Evolutionary conservation across 108 stramenopile genomes (phyloP), one percentile per base, ranked within the genome.

Genomic region (Tribonema minus): DNA sequence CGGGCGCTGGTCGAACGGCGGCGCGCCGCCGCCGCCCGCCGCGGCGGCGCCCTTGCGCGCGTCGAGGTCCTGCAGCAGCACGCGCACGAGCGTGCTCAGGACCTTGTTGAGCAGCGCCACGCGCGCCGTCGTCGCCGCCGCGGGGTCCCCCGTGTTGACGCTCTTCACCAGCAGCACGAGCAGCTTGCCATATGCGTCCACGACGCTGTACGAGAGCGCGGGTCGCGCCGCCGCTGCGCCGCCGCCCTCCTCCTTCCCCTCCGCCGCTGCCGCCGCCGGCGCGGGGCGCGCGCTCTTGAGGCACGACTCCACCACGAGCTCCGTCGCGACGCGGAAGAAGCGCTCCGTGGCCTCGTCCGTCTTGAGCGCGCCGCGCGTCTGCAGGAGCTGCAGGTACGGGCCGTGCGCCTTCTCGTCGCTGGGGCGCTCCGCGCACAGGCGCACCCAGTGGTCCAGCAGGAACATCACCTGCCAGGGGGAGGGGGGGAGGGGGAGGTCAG

Each of bases 391-490:
- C 31, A 99, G 83, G 79, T 90, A 97, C 68, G 94, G 93, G 15
- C 86, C 81, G 64, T 91, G 71, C n/a, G 87, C 87, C 75, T 93
- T 93, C 74, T 98, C 96, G 78, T 89, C 93, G 20, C 88, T 83
- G 0, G 87, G 70, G 3, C 26, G 34, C 23, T 97, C 95, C 67
- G 68, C 91, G 64, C 93, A 89, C 29, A 98, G 75, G 40, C 93
- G 93, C 65, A 99, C 90, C 99, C 99, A 99, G 71, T 91, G 86
- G 37, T 97, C 94, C 68, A 99, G 76, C 61, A 99, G 83, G n/a
- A n/a, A n/a, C n/a, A n/a, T n/a, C n/a, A n/a, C n/a, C n/a, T n/a
- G n/a, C n/a, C n/a, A n/a, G n/a, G n/a, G n/a, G n/a, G n/a, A n/a
- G n/a, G n/a, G n/a, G n/a, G n/a, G n/a, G n/a, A n/a, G n/a, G n/a